Percentiles rank a stretch among this genome's conserved stretches.
Conservation (phyloP, 2,329 filamentous ascomycete genomes). For the Fusarium temperatum region DNA sequence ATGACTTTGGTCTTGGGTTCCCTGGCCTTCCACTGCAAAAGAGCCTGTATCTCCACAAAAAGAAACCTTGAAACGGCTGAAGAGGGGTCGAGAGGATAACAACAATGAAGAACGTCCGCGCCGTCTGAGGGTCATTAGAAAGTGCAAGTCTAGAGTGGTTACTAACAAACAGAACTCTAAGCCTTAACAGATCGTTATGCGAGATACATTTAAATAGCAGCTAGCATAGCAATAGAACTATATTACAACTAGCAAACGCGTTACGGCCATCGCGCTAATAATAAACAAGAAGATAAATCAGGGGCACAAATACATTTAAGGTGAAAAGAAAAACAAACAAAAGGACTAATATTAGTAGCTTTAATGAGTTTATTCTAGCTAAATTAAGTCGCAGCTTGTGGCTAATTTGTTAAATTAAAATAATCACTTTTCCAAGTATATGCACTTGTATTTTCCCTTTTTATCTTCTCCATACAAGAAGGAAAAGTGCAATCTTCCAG, state of each 20-base stretch:
- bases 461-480: rapidly evolving
- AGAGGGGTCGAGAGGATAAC: neutral
- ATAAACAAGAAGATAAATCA: neutral
- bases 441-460: neutral
- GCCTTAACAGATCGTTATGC: neutral
- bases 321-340: rapidly evolving
- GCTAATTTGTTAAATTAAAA: neutral
- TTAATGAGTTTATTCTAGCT: rapidly evolving
- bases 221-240: no score
- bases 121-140: neutral
- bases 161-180: neutral
- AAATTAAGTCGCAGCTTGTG: rapidly evolving
- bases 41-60: neutral
- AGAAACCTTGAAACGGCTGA: neutral
- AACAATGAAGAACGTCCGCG: neutral
- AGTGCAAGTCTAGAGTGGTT: neutral
- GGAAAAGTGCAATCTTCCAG: rapidly evolving
- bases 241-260: no score
- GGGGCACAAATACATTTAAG: rapidly evolving
- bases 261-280: rapidly evolving
- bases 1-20: neutral
- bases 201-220: no score
- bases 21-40: neutral
- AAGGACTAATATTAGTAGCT: neutral
- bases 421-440: rapidly evolving